Evolutionary conservation across 495 filamentous ascomycete species (phyloP), one percentile per base, ranked within the genome.

Genomic region (Penicillium samsonianum): DNA sequence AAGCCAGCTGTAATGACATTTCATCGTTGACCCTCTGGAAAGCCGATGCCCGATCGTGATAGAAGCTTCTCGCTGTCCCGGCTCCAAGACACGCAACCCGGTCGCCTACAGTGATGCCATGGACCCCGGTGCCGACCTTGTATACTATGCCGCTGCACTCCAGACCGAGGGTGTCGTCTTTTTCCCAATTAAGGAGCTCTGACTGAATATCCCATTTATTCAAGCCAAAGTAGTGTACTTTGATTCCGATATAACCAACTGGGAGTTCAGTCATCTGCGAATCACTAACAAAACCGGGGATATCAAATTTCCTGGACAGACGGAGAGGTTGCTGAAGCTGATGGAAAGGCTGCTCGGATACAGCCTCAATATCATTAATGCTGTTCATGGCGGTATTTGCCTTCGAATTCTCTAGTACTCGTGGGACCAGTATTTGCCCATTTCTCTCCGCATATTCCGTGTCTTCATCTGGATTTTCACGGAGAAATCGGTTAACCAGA

Each of bases 81-180:
- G 59, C 57, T 10, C 60, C 61, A 31, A 75, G 56, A 33, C 73
- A 64, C 3, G 64, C 69, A 7, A 84, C 82, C 0, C 82, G 73
- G 38, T 84, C 74, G 5, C 82, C 82, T 5, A 70, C 51, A 14
- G 67, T 56, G 17, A 79, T 58, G 8, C 44, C 35, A 14, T 61
- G 54, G 5, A 80, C 72, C 0, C 37, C 57, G 4, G 50, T 11
- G 2, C 68, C 68, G 7, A 71, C 63, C 1, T 57, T 43, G 17
- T 67, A 69, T 7, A 85, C 69, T 7, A 78, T 49, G 16, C 81
- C 82, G 38, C 69, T 67, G 45, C 74, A 75, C 59, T 79, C 76
- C 17, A 63, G 58, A 0, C 80, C 81, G 1, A 81, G 46, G 0
- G 55, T 50, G 19, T 52, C 37, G 26, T 70, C 63, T 4, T 22